Percentiles rank a stretch among this genome's conserved stretches.
These are phyloP conservation scores for Brassica balearica DNA, from an alignment of 441 rosid species.

Conservation along the genomic window DNA sequence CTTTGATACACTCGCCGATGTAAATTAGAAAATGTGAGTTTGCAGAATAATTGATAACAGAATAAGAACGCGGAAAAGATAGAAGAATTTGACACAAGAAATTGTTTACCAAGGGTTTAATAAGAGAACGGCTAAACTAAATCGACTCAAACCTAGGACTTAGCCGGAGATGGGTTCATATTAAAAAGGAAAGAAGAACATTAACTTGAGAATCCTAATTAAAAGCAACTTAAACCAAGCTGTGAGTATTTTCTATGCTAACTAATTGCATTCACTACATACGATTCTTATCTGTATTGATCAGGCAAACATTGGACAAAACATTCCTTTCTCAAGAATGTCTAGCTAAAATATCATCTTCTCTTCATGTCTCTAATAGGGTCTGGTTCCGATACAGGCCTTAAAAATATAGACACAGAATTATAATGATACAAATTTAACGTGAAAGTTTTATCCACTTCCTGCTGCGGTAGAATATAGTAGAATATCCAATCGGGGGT, in stretches of 20 bases:
- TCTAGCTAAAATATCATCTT: not conserved
- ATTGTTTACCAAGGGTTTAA: too few relatives aligned
- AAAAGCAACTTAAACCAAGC: not conserved
- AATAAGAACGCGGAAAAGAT: too few relatives aligned
- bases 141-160: too few relatives aligned
- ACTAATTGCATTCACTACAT: not conserved
- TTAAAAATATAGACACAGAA: not conserved
- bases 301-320: not conserved
- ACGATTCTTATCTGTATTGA: not conserved
- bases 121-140: too few relatives aligned
- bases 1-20: too few relatives aligned
- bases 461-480: not conserved
- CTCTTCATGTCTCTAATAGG: not conserved
- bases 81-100: too few relatives aligned
- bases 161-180: too few relatives aligned
- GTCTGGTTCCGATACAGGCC: not conserved
- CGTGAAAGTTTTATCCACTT: not conserved
- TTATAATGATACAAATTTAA: not conserved
- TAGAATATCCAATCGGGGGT: not conserved
- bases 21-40: too few relatives aligned
- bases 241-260: not conserved
- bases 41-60: too few relatives aligned
- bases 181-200: not conserved
- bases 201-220: not conserved
- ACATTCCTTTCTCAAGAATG: not conserved